A percentile compares a stretch with the other conserved stretches of the same genome.
Conservation (phyloP, 306 rosid species). For the Vachellia pachyceras region DNA sequence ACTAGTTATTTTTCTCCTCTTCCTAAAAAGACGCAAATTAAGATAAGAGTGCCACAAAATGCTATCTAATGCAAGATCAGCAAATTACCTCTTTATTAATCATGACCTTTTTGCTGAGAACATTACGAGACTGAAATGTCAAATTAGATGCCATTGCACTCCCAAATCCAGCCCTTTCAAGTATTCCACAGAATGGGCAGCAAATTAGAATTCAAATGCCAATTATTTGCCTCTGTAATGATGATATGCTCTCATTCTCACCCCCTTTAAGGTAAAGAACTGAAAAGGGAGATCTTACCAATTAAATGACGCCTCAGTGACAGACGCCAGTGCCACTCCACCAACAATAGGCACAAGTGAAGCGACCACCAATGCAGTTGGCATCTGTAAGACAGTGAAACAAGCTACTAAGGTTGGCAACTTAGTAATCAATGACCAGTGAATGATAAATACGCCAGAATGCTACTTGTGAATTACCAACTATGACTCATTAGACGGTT, state of each 20-base stretch:
- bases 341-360: conserved; percentile 90
- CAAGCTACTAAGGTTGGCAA: conserved; percentile 13
- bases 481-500: background rate
- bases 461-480: conserved; percentile 9
- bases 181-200: conserved; percentile 35
- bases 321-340: conserved; percentile 90
- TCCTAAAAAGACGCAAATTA: background rate
- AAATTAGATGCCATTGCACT: conserved; percentile 99
- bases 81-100: conserved; percentile 74
- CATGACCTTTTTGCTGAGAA: conserved; percentile 97
- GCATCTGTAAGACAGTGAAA: conserved; percentile 54
- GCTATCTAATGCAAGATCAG: conserved; percentile 16
- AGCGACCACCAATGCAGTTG: conserved; percentile 83
- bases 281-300: conserved; percentile 59
- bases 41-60: conserved; percentile 22
- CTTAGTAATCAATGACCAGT: background rate
- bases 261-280: conserved; percentile 16
- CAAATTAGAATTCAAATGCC: conserved; percentile 32
- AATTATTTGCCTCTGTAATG: conserved; percentile 16
- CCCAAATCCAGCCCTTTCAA: conserved; percentile 88
- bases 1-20: conserved; percentile 25
- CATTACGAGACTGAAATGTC: conserved; percentile 94
- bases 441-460: background rate
- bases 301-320: conserved; percentile 90
- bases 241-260: conserved; percentile 3